phyloP scores from a whole-genome alignment of 495 filamentous ascomycete genomes.

The Hypomontagnella monticulosa region DNA sequence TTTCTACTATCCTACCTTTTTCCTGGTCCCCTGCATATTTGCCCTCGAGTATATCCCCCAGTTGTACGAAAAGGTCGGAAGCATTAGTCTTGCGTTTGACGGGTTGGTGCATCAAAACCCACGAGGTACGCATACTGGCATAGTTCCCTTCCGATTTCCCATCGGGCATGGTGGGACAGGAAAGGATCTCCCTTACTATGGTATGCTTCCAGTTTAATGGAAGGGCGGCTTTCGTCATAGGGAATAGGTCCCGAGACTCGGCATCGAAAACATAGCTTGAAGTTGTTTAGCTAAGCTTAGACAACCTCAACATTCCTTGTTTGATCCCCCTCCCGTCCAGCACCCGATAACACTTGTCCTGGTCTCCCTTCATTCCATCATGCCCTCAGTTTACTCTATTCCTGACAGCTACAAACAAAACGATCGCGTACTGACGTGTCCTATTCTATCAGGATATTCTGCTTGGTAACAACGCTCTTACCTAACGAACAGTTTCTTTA shows the following conservation, averaged over 20 bases:
- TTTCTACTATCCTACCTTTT: constrained; percentile 13
- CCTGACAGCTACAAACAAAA: constrained; percentile 32
- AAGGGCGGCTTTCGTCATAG: constrained; percentile 70
- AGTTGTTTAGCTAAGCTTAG: constrained; percentile 35
- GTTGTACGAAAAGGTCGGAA: constrained; percentile 27
- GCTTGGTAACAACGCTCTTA: constrained; percentile 17
- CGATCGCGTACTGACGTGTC: constrained; percentile 29
- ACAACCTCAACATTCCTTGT: constrained; percentile 41
- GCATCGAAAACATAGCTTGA: constrained; percentile 69
- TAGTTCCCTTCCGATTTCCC: constrained; percentile 37
- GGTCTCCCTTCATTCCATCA: constrained; percentile 49
- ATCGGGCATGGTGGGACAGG: constrained; percentile 34
- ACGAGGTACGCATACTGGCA: constrained; percentile 47
- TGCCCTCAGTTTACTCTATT: constrained; percentile 21
- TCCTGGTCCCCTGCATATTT: constrained; percentile 2
- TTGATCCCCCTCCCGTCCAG: constrained; percentile 31
- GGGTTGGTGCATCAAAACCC: constrained; percentile 44
- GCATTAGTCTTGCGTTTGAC: constrained; percentile 36
- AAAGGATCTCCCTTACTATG: constrained; percentile 38
- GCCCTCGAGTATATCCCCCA: not conserved
- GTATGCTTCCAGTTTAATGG: constrained; percentile 41
- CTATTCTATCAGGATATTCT: constrained; percentile 21
- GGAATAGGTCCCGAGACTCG: constrained; percentile 79
- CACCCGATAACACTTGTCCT: constrained; percentile 26
- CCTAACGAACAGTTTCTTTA: not conserved